These are phyloP conservation scores for Talaromyces piceae DNA, from an alignment of 2,329 filamentous ascomycete species.

Conservation along the genomic window DNA sequence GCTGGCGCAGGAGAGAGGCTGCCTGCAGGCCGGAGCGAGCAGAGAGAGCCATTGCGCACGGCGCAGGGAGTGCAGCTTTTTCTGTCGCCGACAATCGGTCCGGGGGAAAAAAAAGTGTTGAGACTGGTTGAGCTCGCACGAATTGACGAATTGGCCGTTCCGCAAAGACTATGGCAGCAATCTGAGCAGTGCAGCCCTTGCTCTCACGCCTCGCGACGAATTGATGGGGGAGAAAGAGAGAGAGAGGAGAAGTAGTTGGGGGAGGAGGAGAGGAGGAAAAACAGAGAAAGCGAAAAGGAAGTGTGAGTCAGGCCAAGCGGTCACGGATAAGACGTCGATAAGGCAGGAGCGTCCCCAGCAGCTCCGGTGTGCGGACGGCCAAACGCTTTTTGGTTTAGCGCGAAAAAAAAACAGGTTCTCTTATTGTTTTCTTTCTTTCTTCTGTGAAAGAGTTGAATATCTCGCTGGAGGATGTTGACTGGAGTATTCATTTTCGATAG, in stretches of 20 bases:
- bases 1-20: conserved; percentile 34
- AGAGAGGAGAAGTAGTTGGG: conserved; percentile 2
- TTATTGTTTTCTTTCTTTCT: background rate
- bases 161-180: background rate
- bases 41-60: conserved; percentile 38
- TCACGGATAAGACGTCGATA: conserved; percentile 24
- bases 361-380: conserved; percentile 23
- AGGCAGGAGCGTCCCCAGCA: too few species aligned
- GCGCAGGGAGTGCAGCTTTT: conserved; percentile 16
- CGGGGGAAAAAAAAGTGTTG: background rate
- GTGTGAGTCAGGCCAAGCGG: conserved; percentile 1
- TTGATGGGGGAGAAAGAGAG: background rate
- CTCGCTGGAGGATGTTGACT: too few species aligned
- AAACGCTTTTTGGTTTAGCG: conserved; percentile 7
- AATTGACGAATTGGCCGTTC: background rate
- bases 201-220: background rate
- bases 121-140: too few species aligned
- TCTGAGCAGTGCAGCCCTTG: background rate
- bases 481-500: too few species aligned
- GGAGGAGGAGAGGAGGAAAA: too few species aligned
- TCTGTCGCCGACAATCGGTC: background rate
- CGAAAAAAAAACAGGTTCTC: too few species aligned
- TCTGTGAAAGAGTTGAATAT: too few species aligned
- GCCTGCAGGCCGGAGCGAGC: conserved; percentile 39
- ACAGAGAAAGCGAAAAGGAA: conserved; percentile 8